These are phyloP conservation scores for Bipolaris bicolor DNA, from an alignment of 2,329 filamentous ascomycete species.

Conservation along the genomic window DNA sequence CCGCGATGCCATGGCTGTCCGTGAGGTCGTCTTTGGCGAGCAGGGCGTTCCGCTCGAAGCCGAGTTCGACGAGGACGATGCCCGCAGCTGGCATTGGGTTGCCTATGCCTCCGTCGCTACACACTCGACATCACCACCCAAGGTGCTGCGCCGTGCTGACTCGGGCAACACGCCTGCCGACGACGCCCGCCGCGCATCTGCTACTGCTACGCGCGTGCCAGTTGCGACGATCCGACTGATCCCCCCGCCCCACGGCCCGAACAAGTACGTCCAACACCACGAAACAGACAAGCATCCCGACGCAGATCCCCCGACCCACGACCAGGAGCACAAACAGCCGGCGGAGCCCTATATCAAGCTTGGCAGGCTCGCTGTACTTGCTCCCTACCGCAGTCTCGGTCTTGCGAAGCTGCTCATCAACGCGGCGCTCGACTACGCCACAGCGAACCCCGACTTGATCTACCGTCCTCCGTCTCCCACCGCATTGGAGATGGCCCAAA, in stretches of 20 bases:
- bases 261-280: conserved; percentile 51
- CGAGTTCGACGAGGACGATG: conserved; percentile 83
- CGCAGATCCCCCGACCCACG: conserved; percentile 30
- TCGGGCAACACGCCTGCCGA: conserved; percentile 50
- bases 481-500: conserved; percentile 50
- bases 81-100: conserved; percentile 83
- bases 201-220: conserved; percentile 57
- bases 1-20: conserved; percentile 63
- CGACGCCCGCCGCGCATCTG: conserved; percentile 43
- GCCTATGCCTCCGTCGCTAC: conserved; percentile 71
- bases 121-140: conserved; percentile 40
- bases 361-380: conserved; percentile 74
- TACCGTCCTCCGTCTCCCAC: conserved; percentile 49
- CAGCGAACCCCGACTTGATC: conserved; percentile 60
- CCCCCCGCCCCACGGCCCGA: conserved; percentile 78
- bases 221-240: conserved; percentile 81
- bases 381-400: conserved; percentile 68
- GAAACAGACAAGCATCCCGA: conserved; percentile 38
- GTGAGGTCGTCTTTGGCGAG: conserved; percentile 64
- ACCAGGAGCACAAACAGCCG: conserved; percentile 59
- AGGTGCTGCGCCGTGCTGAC: conserved; percentile 50
- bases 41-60: conserved; percentile 65
- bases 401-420: conserved; percentile 71
- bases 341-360: conserved; percentile 82
- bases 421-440: conserved; percentile 71